Percentiles rank a stretch among this genome's conserved stretches.
These are phyloP conservation scores for Raffaelea albimanens DNA, from an alignment of 2,329 filamentous ascomycete genomes.

Conservation along the genomic window DNA sequence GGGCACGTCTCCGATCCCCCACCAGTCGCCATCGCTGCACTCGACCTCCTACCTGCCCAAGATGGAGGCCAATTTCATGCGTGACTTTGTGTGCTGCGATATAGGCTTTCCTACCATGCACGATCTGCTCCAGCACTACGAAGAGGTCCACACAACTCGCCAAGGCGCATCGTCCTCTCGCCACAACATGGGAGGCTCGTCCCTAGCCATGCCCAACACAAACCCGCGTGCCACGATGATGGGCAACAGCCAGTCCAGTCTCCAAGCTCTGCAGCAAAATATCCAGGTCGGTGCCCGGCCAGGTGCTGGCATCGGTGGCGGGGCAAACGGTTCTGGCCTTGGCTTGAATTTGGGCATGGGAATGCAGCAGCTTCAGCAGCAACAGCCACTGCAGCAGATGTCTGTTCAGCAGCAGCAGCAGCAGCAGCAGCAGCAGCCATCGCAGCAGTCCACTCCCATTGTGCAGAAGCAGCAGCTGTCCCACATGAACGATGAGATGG, in stretches of 20 bases:
- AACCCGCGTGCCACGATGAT: conserved; percentile 5
- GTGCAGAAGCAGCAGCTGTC: conserved; percentile 19
- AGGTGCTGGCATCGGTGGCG: conserved; percentile 11
- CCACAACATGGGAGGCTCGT: conserved; percentile 4
- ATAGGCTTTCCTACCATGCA: conserved; percentile 83
- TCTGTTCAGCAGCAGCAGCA: conserved; percentile 9
- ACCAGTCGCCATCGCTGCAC: conserved; percentile 90
- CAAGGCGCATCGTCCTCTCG: conserved; percentile 37
- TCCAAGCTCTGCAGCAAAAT: conserved; percentile 10
- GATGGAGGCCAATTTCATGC: conserved; percentile 95
- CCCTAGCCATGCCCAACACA: neutral
- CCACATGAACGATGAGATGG: conserved; percentile 58
- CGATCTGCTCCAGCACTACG: conserved; percentile 91
- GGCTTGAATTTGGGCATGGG: conserved; percentile 19
- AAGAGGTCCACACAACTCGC: conserved; percentile 84
- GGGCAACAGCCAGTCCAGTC: conserved; percentile 2
- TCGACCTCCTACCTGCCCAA: conserved; percentile 95
- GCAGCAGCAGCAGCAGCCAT: conserved; percentile 8
- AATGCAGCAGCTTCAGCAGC: conserved; percentile 13
- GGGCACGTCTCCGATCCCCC: conserved; percentile 75
- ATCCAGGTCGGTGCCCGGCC: conserved; percentile 14
- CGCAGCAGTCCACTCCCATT: conserved; percentile 15
- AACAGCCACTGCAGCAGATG: conserved; percentile 11
- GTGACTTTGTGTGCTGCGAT: conserved; percentile 92
- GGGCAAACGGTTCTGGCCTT: conserved; percentile 2